Evolutionary conservation across 805 yeast genomes (phyloP).

Genomic region (Teunomyces gatunensis): DNA sequence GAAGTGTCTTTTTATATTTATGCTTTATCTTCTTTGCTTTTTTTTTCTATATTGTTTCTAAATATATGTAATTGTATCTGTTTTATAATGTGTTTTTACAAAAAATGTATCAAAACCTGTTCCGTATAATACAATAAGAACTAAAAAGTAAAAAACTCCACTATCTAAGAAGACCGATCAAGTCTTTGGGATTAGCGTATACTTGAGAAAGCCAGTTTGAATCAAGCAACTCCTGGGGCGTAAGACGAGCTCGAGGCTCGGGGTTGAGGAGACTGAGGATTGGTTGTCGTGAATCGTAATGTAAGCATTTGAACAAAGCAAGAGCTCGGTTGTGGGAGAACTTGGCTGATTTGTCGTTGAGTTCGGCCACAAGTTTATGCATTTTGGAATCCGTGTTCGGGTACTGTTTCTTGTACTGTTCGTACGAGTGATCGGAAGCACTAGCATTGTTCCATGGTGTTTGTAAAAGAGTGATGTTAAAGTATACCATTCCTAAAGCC

Average conservation of each 20-base stretch:
- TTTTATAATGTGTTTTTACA: background rate
- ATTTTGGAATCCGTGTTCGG: constrained; percentile 16
- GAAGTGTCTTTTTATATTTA: constrained; percentile 2
- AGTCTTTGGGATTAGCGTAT: constrained; percentile 38
- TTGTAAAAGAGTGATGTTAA: constrained; percentile 41
- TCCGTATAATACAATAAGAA: background rate
- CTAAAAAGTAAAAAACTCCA: background rate
- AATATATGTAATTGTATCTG: constrained; percentile 5
- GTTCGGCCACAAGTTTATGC: constrained; percentile 12
- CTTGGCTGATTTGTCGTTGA: constrained; percentile 11
- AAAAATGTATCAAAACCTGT: background rate
- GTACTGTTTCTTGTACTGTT: constrained; percentile 23
- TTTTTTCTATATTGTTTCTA: constrained; percentile 1
- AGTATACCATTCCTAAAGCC: constrained; percentile 51
- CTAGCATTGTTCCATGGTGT: constrained; percentile 49
- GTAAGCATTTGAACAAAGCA: constrained; percentile 31
- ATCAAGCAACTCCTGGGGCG: constrained; percentile 23
- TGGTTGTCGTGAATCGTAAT: constrained; percentile 34
- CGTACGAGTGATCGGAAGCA: constrained; percentile 16
- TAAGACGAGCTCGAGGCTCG: constrained; percentile 19
- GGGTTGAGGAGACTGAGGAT: constrained; percentile 37
- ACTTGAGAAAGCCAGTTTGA: constrained; percentile 40
- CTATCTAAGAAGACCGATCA: constrained; percentile 12
- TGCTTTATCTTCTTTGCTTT: background rate
- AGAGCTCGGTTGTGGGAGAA: constrained; percentile 31